Evolutionary conservation across 1,139 yeast species (phyloP).

Genomic region (Oligophagozyma castellii): DNA sequence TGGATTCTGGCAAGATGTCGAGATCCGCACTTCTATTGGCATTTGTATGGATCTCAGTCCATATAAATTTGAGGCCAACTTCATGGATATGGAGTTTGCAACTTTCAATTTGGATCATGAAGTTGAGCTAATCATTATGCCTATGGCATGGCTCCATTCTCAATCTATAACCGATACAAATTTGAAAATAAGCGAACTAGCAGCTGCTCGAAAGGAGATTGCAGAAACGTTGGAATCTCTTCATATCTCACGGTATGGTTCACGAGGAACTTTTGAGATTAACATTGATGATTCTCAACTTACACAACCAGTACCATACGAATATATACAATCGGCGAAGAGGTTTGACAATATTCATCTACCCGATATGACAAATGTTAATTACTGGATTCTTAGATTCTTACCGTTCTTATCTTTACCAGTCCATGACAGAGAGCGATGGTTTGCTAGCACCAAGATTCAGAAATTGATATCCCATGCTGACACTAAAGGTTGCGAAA

Average conservation of each 20-base stretch:
- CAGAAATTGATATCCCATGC: not conserved
- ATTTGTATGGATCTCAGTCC: conserved; percentile 97
- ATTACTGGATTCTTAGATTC: conserved; percentile 65
- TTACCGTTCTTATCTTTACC: conserved; percentile 39
- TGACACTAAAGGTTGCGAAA: conserved; percentile 3
- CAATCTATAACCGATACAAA: conserved; percentile 23
- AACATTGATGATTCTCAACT: conserved; percentile 7
- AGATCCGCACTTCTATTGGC: conserved; percentile 45
- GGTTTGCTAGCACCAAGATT: conserved; percentile 6
- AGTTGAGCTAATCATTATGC: conserved; percentile 50
- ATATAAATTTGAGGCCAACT: conserved; percentile 69
- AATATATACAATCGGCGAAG: conserved; percentile 15
- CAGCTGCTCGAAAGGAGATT: conserved; percentile 8
- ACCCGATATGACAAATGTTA: conserved; percentile 31
- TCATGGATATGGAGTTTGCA: conserved; percentile 60
- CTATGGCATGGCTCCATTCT: conserved; percentile 80
- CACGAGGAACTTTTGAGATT: conserved; percentile 15
- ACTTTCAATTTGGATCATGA: conserved; percentile 34
- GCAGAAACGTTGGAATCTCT: conserved; percentile 7
- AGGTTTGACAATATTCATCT: too few species aligned
- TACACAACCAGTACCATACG: conserved; percentile 2
- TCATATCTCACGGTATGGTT: conserved; percentile 13
- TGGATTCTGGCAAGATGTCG: conserved; percentile 13
- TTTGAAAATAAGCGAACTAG: conserved; percentile 2
- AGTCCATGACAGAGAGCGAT: conserved; percentile 10